A percentile compares a stretch with the other conserved stretches of the same genome.
Evolutionary conservation across 805 yeast genomes (phyloP).

Genomic region (Lipomyces chichibuensis): DNA sequence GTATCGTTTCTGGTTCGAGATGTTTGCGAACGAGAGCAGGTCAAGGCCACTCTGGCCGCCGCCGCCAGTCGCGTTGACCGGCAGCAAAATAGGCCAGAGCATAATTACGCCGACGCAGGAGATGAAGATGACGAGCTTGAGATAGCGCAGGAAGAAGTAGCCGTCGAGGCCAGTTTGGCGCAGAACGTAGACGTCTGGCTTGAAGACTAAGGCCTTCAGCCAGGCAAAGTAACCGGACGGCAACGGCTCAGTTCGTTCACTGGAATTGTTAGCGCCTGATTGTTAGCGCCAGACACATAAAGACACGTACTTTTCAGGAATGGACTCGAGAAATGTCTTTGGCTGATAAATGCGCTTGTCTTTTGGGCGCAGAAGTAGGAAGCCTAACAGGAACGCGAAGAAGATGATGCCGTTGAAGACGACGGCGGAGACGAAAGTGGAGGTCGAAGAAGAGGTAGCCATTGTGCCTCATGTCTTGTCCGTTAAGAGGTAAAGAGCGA

Average conservation of each 20-base stretch:
- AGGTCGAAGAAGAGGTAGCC: constrained; percentile 57
- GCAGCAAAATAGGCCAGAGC: constrained; percentile 71
- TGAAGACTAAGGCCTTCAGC: constrained; percentile 64
- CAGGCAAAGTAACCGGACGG: constrained; percentile 71
- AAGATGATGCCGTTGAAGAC: constrained; percentile 69
- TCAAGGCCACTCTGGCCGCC: constrained; percentile 68
- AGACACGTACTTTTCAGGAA: constrained; percentile 41
- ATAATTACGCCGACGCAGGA: constrained; percentile 59
- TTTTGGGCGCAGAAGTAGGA: constrained; percentile 66
- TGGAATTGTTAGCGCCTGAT: constrained; percentile 3
- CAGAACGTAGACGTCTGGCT: constrained; percentile 74
- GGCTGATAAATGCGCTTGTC: constrained; percentile 82
- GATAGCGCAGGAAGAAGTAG: constrained; percentile 81
- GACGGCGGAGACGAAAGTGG: constrained; percentile 72
- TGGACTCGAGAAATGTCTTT: constrained; percentile 66
- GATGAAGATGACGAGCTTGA: constrained; percentile 58
- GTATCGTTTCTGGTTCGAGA: constrained; percentile 63
- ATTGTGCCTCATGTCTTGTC: background rate
- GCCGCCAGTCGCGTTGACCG: constrained; percentile 73
- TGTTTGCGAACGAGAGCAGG: constrained; percentile 75
- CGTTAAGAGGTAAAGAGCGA: background rate
- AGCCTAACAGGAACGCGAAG: constrained; percentile 61
- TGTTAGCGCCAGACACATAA: background rate
- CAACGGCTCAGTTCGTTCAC: constrained; percentile 64
- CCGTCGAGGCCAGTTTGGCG: constrained; percentile 95